Evolutionary conservation across 2,329 filamentous ascomycete species (phyloP).

Genomic region (Aspergillus sp.): DNA sequence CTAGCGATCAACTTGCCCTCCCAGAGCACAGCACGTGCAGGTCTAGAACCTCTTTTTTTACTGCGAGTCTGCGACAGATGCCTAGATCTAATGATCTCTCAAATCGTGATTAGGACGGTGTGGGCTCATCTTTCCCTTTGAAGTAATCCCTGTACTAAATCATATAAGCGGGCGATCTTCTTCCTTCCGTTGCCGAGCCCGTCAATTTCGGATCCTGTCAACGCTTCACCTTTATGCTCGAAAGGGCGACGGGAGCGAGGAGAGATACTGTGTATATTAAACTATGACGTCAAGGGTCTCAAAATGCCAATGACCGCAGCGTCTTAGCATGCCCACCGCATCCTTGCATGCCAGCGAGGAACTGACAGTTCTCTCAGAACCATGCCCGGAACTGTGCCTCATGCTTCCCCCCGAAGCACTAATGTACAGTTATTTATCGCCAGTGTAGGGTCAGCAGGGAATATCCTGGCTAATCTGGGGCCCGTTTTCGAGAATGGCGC

Average conservation of each 20-base stretch:
- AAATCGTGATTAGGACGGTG: background rate
- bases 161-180: background rate
- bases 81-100: background rate
- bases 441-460: constrained; percentile 15
- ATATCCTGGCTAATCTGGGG: constrained; percentile 16
- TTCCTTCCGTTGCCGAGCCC: background rate
- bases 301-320: background rate
- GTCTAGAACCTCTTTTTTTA: background rate
- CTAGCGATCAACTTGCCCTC: background rate
- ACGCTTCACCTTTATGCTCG: background rate
- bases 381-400: constrained; percentile 24
- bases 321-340: background rate
- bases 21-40: background rate
- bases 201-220: background rate
- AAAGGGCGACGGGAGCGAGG: background rate
- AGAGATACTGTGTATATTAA: background rate
- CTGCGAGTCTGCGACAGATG: background rate
- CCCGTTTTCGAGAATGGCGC: constrained; percentile 16
- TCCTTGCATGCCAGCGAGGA: constrained; percentile 6
- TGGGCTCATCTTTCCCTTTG: background rate
- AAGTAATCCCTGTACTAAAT: background rate
- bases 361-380: constrained; percentile 6
- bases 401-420: constrained; percentile 36
- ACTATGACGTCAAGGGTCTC: constrained; percentile 8
- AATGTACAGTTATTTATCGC: constrained; percentile 23